Conservation (phyloP, 805 yeast species). For the Ogataea paraovalis region DNA sequence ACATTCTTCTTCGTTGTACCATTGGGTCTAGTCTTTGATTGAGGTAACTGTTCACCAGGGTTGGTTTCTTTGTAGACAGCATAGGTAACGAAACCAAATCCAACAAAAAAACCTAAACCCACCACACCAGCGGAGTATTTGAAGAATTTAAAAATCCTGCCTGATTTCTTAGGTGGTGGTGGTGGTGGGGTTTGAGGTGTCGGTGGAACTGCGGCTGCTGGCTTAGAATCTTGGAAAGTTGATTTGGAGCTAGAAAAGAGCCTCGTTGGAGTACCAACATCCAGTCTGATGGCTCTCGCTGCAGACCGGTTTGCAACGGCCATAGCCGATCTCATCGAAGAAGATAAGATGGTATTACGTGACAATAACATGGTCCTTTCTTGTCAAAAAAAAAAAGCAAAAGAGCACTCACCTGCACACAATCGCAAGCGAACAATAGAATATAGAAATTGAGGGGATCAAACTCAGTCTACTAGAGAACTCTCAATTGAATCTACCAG, state of each 20-base stretch:
- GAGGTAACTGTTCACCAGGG: conserved; percentile 59
- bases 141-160: conserved; percentile 26
- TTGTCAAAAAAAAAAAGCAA: background rate
- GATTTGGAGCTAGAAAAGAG: background rate
- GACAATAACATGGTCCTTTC: background rate
- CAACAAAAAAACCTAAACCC: conserved; percentile 45
- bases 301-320: background rate
- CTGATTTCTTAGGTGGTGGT: conserved; percentile 7
- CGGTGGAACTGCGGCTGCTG: conserved; percentile 4
- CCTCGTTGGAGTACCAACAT: background rate
- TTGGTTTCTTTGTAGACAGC: conserved; percentile 58
- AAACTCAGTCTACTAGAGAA: background rate
- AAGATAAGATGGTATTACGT: background rate
- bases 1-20: conserved; percentile 68
- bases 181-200: conserved; percentile 3
- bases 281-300: background rate
- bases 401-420: background rate
- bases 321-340: background rate
- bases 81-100: conserved; percentile 58
- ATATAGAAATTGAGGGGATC: background rate
- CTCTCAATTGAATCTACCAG: background rate
- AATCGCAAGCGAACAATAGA: background rate
- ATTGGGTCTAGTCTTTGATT: conserved; percentile 39
- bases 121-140: conserved; percentile 45
- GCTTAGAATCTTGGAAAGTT: background rate